Evolutionary conservation across 306 rosid species (phyloP).

Genomic region (Arachis hypogaea): DNA sequence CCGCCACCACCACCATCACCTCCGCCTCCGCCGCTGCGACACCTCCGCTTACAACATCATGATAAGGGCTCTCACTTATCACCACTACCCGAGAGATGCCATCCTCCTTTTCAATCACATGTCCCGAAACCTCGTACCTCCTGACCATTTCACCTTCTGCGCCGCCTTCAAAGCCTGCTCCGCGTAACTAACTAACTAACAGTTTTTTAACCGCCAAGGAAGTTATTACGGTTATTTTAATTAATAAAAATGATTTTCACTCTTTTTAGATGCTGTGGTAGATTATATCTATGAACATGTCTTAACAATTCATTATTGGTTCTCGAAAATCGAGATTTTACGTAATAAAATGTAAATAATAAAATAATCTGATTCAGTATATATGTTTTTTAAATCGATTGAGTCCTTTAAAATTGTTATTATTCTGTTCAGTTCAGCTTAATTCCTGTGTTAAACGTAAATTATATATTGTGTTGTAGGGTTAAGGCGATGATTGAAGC

Average conservation of each 20-base stretch:
- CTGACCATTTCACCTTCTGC: constrained; percentile 53
- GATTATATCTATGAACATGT: no score
- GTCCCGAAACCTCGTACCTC: constrained; percentile 42
- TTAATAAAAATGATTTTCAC: no score
- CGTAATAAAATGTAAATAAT: no score
- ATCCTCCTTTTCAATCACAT: constrained; percentile 54
- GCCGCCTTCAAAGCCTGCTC: constrained; percentile 64
- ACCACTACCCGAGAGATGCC: constrained; percentile 50
- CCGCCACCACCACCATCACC: constrained; percentile 34
- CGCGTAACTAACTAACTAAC: neutral
- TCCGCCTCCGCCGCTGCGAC: neutral
- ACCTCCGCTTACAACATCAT: constrained; percentile 54
- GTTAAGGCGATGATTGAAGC: constrained; percentile 47
- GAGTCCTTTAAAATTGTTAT: no score
- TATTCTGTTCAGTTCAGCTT: no score
- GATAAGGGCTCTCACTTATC: constrained; percentile 52
- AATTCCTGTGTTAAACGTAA: no score
- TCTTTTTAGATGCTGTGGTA: no score
- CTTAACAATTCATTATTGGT: no score
- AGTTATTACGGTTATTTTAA: neutral
- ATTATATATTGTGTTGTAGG: neutral
- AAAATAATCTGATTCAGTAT: no score
- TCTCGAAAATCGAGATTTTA: no score
- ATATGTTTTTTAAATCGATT: no score
- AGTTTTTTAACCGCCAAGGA: neutral